Base-by-base conservation (phyloP, 345 rosid genomes). In the Eucalyptus cloeziana region DNA sequence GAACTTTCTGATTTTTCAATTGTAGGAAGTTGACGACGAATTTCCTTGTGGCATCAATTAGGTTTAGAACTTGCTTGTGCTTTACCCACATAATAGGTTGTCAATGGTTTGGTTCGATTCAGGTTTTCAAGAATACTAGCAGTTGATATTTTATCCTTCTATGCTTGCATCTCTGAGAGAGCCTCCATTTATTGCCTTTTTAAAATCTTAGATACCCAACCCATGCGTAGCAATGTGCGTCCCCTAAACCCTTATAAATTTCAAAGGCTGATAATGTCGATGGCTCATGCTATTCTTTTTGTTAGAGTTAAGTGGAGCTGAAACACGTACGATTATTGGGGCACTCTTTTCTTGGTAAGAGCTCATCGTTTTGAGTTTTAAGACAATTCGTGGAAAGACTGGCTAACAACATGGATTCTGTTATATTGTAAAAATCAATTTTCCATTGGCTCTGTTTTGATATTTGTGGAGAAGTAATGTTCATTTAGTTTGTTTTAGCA, bases 61-160 rank as follows among this genome's bases (percentile, higher is more conserved):
- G 24, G 56, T 52, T 52, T 52, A 19, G 24, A 52, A 52, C 56
- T 52, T 52, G 58, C 24, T 7, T 52, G 3, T 52, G 58, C 58
- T 4, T 52, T 52, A 52, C 58, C 25, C 24, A 52, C 24, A 52
- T 7, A 52, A 1, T 52, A 52, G 10, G 0, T 52, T 52, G 10
- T 52, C 58, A 52, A 52, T 0, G 0, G 56, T 19, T 52, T 9
- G 2, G 56, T 6, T 50, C 1, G 2, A 50, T 50, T 50, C 1
- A 4, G 24, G 0, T 19, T 52, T 7, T 52, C 58, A 19, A 60
- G 67, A 27, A 25, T 27, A 87, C 47, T 88, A 87, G 89, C 56
- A 83, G 25, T 49, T 33, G 25, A 85, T 88, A 11, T 76, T 85
- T 21, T 24, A 88, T 69, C 64, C 21, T 64, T 30, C 33, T 45